These are phyloP conservation scores for Pichia kudriavzevii DNA, from an alignment of 1,139 yeast species.

Conservation along the genomic window DNA sequence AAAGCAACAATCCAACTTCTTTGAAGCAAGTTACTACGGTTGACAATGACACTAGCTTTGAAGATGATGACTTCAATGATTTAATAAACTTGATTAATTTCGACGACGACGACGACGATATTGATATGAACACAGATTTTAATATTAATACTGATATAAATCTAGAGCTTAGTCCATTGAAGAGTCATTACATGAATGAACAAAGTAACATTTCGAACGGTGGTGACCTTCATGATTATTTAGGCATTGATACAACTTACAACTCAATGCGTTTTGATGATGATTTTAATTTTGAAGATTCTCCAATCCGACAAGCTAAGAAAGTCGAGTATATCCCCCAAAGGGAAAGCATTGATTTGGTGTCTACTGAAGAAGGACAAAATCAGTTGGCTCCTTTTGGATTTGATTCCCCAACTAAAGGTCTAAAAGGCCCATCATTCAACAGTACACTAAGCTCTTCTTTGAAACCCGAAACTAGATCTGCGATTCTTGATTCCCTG, in stretches of 20 bases:
- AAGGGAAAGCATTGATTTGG: too few species aligned
- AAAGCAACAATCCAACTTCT: slow-evolving; percentile 1
- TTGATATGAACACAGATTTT: slow-evolving; percentile 18
- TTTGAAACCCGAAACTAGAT: slow-evolving; percentile 22
- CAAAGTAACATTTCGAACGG: too few species aligned
- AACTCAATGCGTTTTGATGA: slow-evolving; percentile 11
- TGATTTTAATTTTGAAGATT: not conserved
- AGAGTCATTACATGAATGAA: slow-evolving; percentile 4
- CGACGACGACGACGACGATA: slow-evolving; percentile 33
- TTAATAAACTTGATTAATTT: slow-evolving; percentile 61
- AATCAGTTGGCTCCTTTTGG: too few species aligned
- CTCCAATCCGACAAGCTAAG: too few species aligned
- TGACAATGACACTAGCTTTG: not conserved
- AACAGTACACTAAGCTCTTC: slow-evolving; percentile 14
- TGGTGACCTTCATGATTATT: slow-evolving; percentile 14
- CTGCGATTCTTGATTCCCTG: slow-evolving; percentile 24
- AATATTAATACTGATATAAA: slow-evolving; percentile 21
- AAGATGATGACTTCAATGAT: slow-evolving; percentile 39
- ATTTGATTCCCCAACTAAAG: slow-evolving; percentile 56
- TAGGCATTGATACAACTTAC: slow-evolving; percentile 14
- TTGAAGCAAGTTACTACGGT: not conserved
- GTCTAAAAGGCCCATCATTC: slow-evolving; percentile 52
- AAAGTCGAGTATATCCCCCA: too few species aligned
- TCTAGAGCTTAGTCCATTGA: slow-evolving; percentile 12
- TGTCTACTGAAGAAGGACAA: too few species aligned